Conservation (phyloP, 2,329 filamentous ascomycete genomes). For the Venturiaceae sp. region DNA sequence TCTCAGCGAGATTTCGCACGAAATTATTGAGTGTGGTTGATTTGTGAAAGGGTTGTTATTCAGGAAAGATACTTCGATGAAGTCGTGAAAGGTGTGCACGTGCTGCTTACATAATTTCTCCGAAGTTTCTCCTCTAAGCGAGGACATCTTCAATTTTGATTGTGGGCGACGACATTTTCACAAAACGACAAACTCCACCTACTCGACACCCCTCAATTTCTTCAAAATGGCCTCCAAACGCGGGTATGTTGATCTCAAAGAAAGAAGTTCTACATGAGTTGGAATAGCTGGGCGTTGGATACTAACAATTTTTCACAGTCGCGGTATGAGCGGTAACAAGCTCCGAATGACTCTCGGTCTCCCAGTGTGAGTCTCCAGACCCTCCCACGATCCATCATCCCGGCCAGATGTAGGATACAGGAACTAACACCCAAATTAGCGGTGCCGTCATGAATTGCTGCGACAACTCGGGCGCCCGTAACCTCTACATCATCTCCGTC, state of each 20-base stretch:
- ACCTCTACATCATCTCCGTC: slow-evolving; percentile 99
- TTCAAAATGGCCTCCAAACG: slow-evolving; percentile 29
- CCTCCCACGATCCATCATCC: neutral
- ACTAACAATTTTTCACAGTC: slow-evolving; percentile 33
- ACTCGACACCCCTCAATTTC: neutral
- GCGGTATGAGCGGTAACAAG: slow-evolving; percentile 96
- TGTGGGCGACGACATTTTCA: too few relatives aligned
- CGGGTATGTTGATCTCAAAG: slow-evolving; percentile 20
- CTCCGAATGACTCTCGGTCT: slow-evolving; percentile 99
- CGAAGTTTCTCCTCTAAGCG: too few relatives aligned
- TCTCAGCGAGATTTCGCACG: too few relatives aligned
- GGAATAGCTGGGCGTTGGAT: slow-evolving; percentile 3
- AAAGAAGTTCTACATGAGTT: neutral
- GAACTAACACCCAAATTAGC: slow-evolving; percentile 36
- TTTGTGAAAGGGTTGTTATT: too few relatives aligned
- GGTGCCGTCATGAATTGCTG: slow-evolving; percentile 99
- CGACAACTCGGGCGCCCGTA: slow-evolving; percentile 97
- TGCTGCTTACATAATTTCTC: too few relatives aligned
- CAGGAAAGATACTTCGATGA: too few relatives aligned
- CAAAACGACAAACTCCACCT: neutral
- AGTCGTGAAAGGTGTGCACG: too few relatives aligned
- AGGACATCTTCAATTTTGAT: too few relatives aligned
- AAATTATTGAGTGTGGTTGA: too few relatives aligned
- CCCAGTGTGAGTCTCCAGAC: slow-evolving; percentile 71
- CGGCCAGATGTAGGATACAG: neutral